Conservation (phyloP, 192 early-diverging fungal species). For the Backusella psychrophila region DNA sequence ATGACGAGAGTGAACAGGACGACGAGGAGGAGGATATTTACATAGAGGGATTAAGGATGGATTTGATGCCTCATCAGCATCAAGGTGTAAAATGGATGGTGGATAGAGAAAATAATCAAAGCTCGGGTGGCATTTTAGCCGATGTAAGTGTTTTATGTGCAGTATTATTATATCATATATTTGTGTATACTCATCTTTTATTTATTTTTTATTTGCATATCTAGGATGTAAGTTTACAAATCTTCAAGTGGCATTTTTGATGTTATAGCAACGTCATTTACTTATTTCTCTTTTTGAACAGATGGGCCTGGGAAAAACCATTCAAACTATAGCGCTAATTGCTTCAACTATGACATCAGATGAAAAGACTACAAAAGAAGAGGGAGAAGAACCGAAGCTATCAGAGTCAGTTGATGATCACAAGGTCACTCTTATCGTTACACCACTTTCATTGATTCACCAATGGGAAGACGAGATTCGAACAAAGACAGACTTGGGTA, state of each 20-base stretch:
- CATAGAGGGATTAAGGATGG: constrained; percentile 16
- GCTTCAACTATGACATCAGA: constrained; percentile 9
- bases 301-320: constrained; percentile 44
- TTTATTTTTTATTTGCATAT: not conserved
- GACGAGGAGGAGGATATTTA: not conserved
- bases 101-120: constrained; percentile 32
- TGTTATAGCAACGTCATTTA: not conserved
- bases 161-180: not conserved
- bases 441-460: constrained; percentile 37
- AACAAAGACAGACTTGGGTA: constrained; percentile 29
- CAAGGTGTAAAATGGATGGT: constrained; percentile 38
- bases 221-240: constrained; percentile 17
- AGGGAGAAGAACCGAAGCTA: not conserved
- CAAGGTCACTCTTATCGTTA: constrained; percentile 36
- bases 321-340: constrained; percentile 35
- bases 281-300: not conserved
- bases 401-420: not conserved
- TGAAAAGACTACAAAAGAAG: not conserved
- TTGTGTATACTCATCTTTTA: not conserved
- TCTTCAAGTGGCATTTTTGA: not conserved
- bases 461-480: constrained; percentile 39
- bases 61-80: constrained; percentile 31
- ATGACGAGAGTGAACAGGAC: constrained; percentile 1
- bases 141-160: constrained; percentile 28
- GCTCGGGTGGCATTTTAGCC: constrained; percentile 35